Percentiles rank a stretch among this genome's conserved stretches.
Evolutionary conservation across 2,329 filamentous ascomycete species (phyloP).

Genomic region (Cercospora janseana): DNA sequence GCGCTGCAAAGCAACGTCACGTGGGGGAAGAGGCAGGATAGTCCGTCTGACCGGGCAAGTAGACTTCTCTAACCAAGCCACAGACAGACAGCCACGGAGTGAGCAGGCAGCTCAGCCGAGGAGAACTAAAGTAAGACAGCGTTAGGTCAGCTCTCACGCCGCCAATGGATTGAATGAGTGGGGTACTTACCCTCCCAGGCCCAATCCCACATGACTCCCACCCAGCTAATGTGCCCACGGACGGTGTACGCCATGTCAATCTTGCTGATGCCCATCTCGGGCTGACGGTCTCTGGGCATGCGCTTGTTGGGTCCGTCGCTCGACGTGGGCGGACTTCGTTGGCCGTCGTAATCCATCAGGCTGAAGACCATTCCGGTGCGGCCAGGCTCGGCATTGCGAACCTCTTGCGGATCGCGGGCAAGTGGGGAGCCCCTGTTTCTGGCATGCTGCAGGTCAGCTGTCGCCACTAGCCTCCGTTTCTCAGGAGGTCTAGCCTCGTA

Average conservation of each 20-base stretch:
- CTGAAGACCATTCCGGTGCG: slow-evolving; percentile 38
- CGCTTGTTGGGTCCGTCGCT: slow-evolving; percentile 10
- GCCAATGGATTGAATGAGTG: background rate
- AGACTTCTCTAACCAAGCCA: no score
- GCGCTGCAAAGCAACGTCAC: no score
- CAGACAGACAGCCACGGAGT: no score
- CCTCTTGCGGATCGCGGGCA: slow-evolving; percentile 17
- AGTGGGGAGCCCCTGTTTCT: slow-evolving; percentile 30
- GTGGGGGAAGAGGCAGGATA: no score
- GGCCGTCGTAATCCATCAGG: slow-evolving; percentile 25
- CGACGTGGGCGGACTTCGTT: slow-evolving; percentile 9
- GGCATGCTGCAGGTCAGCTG: slow-evolving; percentile 36
- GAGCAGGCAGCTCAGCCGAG: slow-evolving; percentile 4
- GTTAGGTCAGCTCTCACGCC: background rate
- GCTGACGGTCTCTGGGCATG: slow-evolving; percentile 3
- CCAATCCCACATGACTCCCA: slow-evolving; percentile 70
- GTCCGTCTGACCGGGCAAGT: no score
- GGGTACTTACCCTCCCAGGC: slow-evolving; percentile 64
- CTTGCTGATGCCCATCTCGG: slow-evolving; percentile 17
- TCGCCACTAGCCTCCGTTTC: slow-evolving; percentile 39
- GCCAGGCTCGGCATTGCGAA: slow-evolving; percentile 29
- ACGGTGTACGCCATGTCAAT: slow-evolving; percentile 57
- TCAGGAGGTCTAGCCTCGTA: slow-evolving; percentile 41
- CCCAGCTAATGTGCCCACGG: slow-evolving; percentile 65
- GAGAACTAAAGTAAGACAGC: slow-evolving; percentile 9